These are phyloP conservation scores for Nannizziopsis arthrosporioides DNA, from an alignment of 2,329 filamentous ascomycete species.

Conservation along the genomic window DNA sequence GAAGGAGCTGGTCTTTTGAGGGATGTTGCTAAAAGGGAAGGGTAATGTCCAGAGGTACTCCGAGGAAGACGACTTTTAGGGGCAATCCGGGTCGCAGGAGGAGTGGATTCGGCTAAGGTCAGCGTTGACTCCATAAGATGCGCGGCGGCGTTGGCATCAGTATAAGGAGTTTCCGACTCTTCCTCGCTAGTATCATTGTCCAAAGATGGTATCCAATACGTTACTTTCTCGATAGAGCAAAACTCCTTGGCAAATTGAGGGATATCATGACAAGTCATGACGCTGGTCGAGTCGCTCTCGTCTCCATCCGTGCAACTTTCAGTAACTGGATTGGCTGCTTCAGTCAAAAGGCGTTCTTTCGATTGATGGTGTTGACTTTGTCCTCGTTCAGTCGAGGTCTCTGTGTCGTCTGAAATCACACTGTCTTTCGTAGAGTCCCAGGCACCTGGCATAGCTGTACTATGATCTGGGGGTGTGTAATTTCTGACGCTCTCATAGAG, in stretches of 20 bases:
- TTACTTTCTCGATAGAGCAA: conserved; percentile 26
- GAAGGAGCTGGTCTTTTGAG: not conserved
- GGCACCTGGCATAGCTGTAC: conserved; percentile 32
- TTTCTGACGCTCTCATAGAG: conserved; percentile 48
- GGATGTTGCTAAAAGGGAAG: not conserved
- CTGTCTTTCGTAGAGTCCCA: conserved; percentile 28
- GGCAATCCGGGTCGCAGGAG: conserved; percentile 11
- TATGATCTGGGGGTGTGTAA: conserved; percentile 20
- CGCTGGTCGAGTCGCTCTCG: not conserved
- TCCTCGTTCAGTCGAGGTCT: not conserved
- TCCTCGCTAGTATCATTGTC: conserved; percentile 7
- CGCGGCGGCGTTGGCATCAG: conserved; percentile 1
- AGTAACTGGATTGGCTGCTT: not conserved
- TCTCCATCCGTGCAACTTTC: not conserved
- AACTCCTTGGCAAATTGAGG: conserved; percentile 27
- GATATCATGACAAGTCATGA: conserved; percentile 15
- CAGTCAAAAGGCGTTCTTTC: no score
- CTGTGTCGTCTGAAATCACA: conserved; percentile 5
- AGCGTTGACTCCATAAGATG: conserved; percentile 8
- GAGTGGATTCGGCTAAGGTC: conserved; percentile 13
- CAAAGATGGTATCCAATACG: conserved; percentile 28
- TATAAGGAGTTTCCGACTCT: not conserved
- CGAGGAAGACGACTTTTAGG: conserved; percentile 11
- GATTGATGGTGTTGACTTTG: no score
- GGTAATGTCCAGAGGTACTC: conserved; percentile 2